Percentiles rank a stretch among this genome's conserved stretches.
phyloP scores from a whole-genome alignment of 1,284 basidiomycete genomes.

The Anthracocystis panici-leucophaei region DNA sequence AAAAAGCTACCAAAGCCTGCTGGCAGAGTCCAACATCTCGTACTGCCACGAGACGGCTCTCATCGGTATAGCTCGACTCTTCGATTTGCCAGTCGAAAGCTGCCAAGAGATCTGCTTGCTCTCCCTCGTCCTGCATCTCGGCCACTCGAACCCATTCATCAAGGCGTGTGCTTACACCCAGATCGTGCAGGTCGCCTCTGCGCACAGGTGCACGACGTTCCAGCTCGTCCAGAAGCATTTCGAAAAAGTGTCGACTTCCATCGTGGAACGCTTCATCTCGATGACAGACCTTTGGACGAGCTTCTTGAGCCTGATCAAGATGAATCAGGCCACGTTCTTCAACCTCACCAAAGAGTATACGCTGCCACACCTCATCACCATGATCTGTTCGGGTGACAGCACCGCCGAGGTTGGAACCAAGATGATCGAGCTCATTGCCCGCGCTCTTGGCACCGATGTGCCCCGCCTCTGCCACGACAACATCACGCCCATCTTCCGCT shows the following conservation, averaged over 20 bases:
- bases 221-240: constrained; percentile 64
- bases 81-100: constrained; percentile 33
- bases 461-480: constrained; percentile 60
- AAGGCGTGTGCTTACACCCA: constrained; percentile 59
- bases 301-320: constrained; percentile 58
- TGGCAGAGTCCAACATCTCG: constrained; percentile 14
- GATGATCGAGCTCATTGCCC: constrained; percentile 58
- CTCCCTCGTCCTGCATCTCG: constrained; percentile 49
- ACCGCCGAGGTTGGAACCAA: constrained; percentile 36
- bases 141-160: constrained; percentile 40
- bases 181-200: constrained; percentile 57
- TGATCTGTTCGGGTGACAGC: constrained; percentile 43
- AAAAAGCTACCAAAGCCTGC: constrained; percentile 20
- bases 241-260: constrained; percentile 49
- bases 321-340: constrained; percentile 63
- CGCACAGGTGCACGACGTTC: constrained; percentile 59
- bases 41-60: constrained; percentile 47
- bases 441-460: constrained; percentile 52
- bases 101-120: constrained; percentile 50
- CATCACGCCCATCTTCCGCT: constrained; percentile 61
- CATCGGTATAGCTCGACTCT: constrained; percentile 45
- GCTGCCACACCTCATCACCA: constrained; percentile 60
- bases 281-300: constrained; percentile 60
- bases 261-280: constrained; percentile 58
- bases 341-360: constrained; percentile 62